Evolutionary conservation across 1,284 basidiomycete genomes (phyloP).

Genomic region (Cutaneotrichosporon mucoides): DNA sequence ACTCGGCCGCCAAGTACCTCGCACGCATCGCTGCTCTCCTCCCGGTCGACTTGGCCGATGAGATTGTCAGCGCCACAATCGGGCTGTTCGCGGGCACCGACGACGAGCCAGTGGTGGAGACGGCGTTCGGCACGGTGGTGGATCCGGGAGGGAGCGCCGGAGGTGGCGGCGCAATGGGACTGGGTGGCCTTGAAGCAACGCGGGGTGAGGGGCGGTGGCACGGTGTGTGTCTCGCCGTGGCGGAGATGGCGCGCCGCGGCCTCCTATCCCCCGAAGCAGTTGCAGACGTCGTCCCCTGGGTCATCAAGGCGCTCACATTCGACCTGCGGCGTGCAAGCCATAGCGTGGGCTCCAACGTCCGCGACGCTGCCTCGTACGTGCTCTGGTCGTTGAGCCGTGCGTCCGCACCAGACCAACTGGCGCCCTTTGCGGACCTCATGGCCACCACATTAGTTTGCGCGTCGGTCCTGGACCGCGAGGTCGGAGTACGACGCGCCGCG

Average conservation of each 20-base stretch:
- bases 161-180: constrained; percentile 56
- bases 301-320: constrained; percentile 82
- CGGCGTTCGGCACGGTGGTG: constrained; percentile 34
- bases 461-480: constrained; percentile 85
- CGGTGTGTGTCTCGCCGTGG: constrained; percentile 85
- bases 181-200: constrained; percentile 57
- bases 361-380: constrained; percentile 91
- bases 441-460: constrained; percentile 70
- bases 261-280: constrained; percentile 62
- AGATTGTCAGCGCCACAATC: constrained; percentile 76
- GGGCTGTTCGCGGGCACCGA: constrained; percentile 57
- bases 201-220: constrained; percentile 89
- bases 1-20: constrained; percentile 89
- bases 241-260: constrained; percentile 82
- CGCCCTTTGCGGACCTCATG: constrained; percentile 61
- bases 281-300: constrained; percentile 65
- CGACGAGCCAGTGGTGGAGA: constrained; percentile 41
- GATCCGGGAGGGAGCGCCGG: constrained; percentile 58
- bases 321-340: constrained; percentile 88
- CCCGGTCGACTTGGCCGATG: constrained; percentile 66
- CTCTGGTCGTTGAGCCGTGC: constrained; percentile 89
- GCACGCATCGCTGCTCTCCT: constrained; percentile 79
- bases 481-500: constrained; percentile 91
- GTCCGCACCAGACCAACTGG: constrained; percentile 59
- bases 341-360: constrained; percentile 87